Percentiles rank a stretch among this genome's conserved stretches.
Conservation (phyloP, 2,329 filamentous ascomycete genomes). For the Ceratocystis cubensis region DNA sequence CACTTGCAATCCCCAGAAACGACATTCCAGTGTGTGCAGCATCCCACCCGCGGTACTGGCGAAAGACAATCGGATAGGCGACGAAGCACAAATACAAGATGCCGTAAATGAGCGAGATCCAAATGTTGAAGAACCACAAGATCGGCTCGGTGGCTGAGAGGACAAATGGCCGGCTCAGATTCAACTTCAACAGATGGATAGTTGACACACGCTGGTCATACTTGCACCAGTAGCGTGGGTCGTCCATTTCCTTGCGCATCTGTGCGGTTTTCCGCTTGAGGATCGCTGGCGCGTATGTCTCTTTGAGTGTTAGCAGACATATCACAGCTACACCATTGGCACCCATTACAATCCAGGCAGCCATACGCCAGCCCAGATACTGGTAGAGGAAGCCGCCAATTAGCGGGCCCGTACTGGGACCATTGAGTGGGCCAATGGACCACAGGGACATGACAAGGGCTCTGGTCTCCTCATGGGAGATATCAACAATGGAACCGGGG, state of each 20-base stretch:
- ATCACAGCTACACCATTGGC: slow-evolving; percentile 49
- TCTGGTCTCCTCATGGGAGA: slow-evolving; percentile 66
- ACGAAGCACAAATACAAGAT: slow-evolving; percentile 86
- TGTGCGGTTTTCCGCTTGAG: slow-evolving; percentile 53
- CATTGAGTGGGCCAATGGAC: slow-evolving; percentile 75
- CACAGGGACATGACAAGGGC: slow-evolving; percentile 76
- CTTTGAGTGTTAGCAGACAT: slow-evolving; percentile 48
- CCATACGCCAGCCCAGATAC: slow-evolving; percentile 78
- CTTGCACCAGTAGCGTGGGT: slow-evolving; percentile 62
- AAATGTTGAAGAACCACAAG: slow-evolving; percentile 53
- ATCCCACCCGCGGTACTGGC: slow-evolving; percentile 61
- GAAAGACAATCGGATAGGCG: slow-evolving; percentile 77
- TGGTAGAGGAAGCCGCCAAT: slow-evolving; percentile 64
- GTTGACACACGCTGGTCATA: slow-evolving; percentile 62
- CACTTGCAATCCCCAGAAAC: slow-evolving; percentile 58
- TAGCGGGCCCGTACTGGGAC: slow-evolving; percentile 32
- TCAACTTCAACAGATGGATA: slow-evolving; percentile 56
- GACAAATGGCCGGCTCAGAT: slow-evolving; percentile 63
- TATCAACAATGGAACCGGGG: slow-evolving; percentile 71
- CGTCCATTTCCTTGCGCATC: slow-evolving; percentile 54
- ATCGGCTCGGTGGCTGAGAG: slow-evolving; percentile 76
- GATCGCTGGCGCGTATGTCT: slow-evolving; percentile 65
- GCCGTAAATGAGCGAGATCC: slow-evolving; percentile 75
- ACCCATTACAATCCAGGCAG: slow-evolving; percentile 69
- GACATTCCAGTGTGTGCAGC: slow-evolving; percentile 61